Evolutionary conservation across 2,329 filamentous ascomycete species (phyloP).

Genomic region (Xenoacremonium recifei): DNA sequence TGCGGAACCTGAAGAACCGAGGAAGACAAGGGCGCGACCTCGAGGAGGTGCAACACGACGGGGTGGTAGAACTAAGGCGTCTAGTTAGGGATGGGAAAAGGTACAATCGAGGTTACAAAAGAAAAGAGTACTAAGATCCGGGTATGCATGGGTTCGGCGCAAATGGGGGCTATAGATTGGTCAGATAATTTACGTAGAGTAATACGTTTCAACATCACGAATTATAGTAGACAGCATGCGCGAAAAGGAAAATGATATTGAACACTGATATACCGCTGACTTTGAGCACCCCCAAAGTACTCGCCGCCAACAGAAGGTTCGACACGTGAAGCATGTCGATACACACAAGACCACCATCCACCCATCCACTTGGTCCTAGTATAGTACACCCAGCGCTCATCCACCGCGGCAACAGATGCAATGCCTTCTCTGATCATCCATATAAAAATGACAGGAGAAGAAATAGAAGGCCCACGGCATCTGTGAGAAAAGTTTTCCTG

Average conservation of each 20-base stretch:
- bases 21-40: slow-evolving; percentile 25
- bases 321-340: slow-evolving; percentile 14
- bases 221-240: not conserved
- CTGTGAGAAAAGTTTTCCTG: slow-evolving; percentile 17
- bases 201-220: not conserved
- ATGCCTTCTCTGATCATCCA: slow-evolving; percentile 11
- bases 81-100: not conserved
- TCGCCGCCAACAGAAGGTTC: slow-evolving; percentile 1
- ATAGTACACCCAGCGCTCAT: slow-evolving; percentile 21
- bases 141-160: slow-evolving; percentile 22
- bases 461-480: no score
- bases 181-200: slow-evolving; percentile 6
- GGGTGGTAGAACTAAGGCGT: slow-evolving; percentile 18
- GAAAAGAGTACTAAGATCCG: slow-evolving; percentile 4
- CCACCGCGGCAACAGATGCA: slow-evolving; percentile 6
- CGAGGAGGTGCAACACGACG: slow-evolving; percentile 26
- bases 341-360: slow-evolving; percentile 16
- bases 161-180: slow-evolving; percentile 6
- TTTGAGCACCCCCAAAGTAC: not conserved
- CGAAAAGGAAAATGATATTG: not conserved
- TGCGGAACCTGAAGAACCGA: slow-evolving; percentile 23
- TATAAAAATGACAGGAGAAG: no score
- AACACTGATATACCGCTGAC: not conserved
- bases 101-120: no score
- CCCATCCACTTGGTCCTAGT: slow-evolving; percentile 14